phyloP scores from a whole-genome alignment of 2,329 filamentous ascomycete genomes.

The Sclerotinia minor region DNA sequence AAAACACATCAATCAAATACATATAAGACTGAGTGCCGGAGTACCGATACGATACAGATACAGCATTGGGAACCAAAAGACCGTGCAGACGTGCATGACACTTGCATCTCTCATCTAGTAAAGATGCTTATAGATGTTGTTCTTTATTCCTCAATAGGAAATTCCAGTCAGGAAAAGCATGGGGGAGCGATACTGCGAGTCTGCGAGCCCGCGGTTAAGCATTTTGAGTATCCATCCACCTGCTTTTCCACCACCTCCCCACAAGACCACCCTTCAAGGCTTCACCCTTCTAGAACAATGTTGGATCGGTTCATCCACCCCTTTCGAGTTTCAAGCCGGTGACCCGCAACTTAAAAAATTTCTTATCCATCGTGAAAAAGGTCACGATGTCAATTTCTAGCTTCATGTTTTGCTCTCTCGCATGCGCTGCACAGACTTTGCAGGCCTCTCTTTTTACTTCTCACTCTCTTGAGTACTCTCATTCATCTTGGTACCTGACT shows the following conservation, averaged over 20 bases:
- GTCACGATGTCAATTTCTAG: constrained; percentile 20
- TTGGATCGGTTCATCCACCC: neutral
- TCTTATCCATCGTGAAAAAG: neutral
- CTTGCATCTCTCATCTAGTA: neutral
- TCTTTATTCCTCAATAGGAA: neutral
- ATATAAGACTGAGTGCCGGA: constrained; percentile 10
- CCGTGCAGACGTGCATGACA: constrained; percentile 14
- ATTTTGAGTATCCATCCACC: constrained; percentile 2
- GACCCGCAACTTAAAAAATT: neutral
- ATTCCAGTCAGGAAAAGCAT: neutral
- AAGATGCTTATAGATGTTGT: too few relatives aligned
- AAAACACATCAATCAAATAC: constrained; percentile 14
- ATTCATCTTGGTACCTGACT: constrained; percentile 21
- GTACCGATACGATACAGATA: constrained; percentile 6
- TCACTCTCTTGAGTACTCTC: neutral
- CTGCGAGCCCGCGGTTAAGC: constrained; percentile 9
- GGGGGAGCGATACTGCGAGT: neutral
- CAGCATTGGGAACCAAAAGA: constrained; percentile 10
- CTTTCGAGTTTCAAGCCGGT: constrained; percentile 4
- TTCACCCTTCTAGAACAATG: constrained; percentile 16
- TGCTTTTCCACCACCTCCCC: neutral
- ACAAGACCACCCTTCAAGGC: constrained; percentile 16
- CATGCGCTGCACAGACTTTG: constrained; percentile 7
- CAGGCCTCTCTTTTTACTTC: constrained; percentile 8
- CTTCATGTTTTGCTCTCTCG: constrained; percentile 6